Evolutionary conservation across 2,329 filamentous ascomycete genomes (phyloP), one percentile per base, ranked within the genome.

Genomic region (Plectosphaerella plurivora): DNA sequence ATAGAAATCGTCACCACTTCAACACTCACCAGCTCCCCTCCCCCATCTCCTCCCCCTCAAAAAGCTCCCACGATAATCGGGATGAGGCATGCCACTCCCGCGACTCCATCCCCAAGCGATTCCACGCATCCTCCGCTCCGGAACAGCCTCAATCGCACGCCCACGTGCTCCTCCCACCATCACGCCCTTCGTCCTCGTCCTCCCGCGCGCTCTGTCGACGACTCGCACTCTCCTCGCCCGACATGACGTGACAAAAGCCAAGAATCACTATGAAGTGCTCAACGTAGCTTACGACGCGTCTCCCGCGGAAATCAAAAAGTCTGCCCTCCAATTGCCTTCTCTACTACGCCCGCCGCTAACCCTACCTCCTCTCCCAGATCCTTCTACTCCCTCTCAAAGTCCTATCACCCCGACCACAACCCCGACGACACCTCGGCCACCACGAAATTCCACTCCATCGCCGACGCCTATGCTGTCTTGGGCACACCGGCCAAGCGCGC

Each of bases 381-480:
- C 60, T 99, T 97, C 81, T 97, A 97, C 78, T 72, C 80, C 55
- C 88, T 97, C 67, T 96, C 91, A 65, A 96, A 97, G 72, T 74
- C 81, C 51, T 87, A 96, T 78, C 94, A 99, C 71, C 94, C 94
- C 1, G 94, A 99, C 77, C 84, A 86, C 66, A 95, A 97, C 76
- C 89, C 80, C 55, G 66, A 81, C 60, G 87, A 96, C 70, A 87
- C 89, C 5, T 66, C 73, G 53, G 88, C 92, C 56, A 77, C 85
- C 4, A 73, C 82, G 53, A 88, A 86, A 66, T 99, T 96, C 77
- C 84, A 91, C 68, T 80, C 83, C 60, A 87, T 97, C 66, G 88
- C 84, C 65, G 88, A 94, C 66, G 91, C 92, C 60, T 97, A 96
- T 76, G 77, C 83, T 53, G 70, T 88, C 45, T 87, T 97, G 53